phyloP scores from a whole-genome alignment of 1,284 basidiomycete species.

The Tylopilus sp. region DNA sequence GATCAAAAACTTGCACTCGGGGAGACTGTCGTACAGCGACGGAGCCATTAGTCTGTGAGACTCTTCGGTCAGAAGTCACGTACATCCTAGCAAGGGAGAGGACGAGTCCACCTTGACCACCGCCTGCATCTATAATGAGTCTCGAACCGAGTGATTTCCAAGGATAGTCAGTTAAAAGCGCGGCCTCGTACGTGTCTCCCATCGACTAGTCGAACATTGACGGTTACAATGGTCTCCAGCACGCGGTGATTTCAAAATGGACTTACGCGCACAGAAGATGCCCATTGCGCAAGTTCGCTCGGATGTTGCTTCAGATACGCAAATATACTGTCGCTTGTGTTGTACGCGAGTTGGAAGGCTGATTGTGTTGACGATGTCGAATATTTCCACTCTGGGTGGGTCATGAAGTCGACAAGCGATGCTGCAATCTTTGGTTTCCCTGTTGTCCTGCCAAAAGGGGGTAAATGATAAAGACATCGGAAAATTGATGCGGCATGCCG shows the following conservation, averaged over 20 bases:
- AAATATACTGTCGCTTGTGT: slow-evolving; percentile 22
- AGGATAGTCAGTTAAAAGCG: slow-evolving; percentile 9
- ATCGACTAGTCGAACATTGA: slow-evolving; percentile 1
- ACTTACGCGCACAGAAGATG: slow-evolving; percentile 10
- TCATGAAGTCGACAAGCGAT: slow-evolving; percentile 18
- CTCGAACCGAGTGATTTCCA: slow-evolving; percentile 4
- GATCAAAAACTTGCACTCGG: slow-evolving; percentile 4
- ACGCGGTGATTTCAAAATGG: not conserved
- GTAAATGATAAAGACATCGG: not conserved
- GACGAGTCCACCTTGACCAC: slow-evolving; percentile 9
- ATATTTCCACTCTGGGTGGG: slow-evolving; percentile 26
- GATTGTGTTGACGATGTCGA: slow-evolving; percentile 19
- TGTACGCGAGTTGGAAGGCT: slow-evolving; percentile 24
- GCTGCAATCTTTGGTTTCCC: slow-evolving; percentile 22
- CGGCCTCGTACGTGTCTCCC: slow-evolving; percentile 8
- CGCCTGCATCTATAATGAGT: slow-evolving; percentile 4
- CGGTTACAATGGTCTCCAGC: not conserved
- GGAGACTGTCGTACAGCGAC: not conserved
- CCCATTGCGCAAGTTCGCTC: slow-evolving; percentile 4
- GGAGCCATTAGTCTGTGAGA: no score
- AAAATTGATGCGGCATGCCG: not conserved
- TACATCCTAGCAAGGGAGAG: slow-evolving; percentile 9
- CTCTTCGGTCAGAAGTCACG: not conserved
- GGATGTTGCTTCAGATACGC: slow-evolving; percentile 6
- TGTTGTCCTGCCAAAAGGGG: slow-evolving; percentile 17